Conservation (phyloP, 2,329 filamentous ascomycete species). For the Ophiostoma piceae region DNA sequence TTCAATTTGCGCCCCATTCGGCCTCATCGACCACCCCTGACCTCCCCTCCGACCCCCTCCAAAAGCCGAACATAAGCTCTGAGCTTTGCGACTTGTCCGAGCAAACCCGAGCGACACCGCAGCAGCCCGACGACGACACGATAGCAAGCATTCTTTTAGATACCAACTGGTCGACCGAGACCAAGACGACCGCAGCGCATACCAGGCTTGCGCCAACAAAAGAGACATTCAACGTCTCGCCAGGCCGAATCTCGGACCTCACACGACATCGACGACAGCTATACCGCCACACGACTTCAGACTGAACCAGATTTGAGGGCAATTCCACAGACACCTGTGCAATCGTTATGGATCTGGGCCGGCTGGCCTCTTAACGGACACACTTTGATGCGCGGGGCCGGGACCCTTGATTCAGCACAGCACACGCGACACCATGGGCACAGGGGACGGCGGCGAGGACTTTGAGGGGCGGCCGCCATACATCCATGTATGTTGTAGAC, state of each 20-base stretch:
- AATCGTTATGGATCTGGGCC: slow-evolving; percentile 19
- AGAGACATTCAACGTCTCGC: neutral
- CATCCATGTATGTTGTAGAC: slow-evolving; percentile 49
- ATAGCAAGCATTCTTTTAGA: neutral
- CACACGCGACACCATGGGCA: slow-evolving; percentile 26
- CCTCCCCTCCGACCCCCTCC: neutral
- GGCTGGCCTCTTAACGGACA: slow-evolving; percentile 22
- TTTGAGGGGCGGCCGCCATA: slow-evolving; percentile 57
- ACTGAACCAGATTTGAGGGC: neutral
- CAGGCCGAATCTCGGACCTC: neutral
- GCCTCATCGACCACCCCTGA: slow-evolving; percentile 1
- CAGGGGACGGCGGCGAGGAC: slow-evolving; percentile 33
- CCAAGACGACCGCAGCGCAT: neutral
- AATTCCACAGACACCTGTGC: neutral
- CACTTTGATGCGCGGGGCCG: slow-evolving; percentile 17
- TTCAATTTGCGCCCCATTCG: neutral
- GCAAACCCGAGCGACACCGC: slow-evolving; percentile 12
- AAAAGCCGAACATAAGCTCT: slow-evolving; percentile 9
- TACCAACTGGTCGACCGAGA: neutral
- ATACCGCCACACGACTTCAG: neutral
- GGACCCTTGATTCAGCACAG: neutral
- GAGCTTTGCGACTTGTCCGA: slow-evolving; percentile 17
- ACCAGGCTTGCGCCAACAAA: neutral
- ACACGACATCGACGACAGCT: neutral
- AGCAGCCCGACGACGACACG: slow-evolving; percentile 10